Base-by-base conservation (phyloP, 352 stramenopile species). In the Pythium phragmitis region DNA sequence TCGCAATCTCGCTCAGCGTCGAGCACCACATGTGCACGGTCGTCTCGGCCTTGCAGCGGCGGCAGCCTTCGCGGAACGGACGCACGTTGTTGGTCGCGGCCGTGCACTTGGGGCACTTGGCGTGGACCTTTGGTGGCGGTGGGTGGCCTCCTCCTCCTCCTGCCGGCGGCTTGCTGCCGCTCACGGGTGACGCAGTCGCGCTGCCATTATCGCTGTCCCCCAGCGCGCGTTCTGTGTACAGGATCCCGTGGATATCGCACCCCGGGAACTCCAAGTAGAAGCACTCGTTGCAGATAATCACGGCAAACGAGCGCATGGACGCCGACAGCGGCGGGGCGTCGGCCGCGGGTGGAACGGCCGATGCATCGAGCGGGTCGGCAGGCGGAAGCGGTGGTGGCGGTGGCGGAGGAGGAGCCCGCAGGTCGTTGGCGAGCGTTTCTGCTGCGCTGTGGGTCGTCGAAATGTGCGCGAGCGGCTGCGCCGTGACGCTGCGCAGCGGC, bases 221-320 rank as follows among this genome's bases (percentile, higher is more conserved):
- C 7, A 60, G 36, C n/a, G 89, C 56, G 46, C 72, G 73, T 39
- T 96, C 74, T 7, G 86, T 92, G 60, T 95, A 96, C 33, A 96
- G 61, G 1, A 91, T 72, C 50, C 87, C 85, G 53, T 96, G 88
- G 8, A 94, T 79, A 57, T 96, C 86, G 58, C 88, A 96, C 42
- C 88, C 88, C 0, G 88, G 88, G 57, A 96, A 96, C 68, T 96
- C 88, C 19, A 96, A 66, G 63, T 93, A 96, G n/a, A 85, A 74
- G 51, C 88, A 96, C 30, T 82, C 69, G 67, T 73, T 76, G 70
- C 88, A 96, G 9, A 94, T 66, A 64, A 96, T 94, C 33, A 86
- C 83, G 7, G 85, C 85, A 57, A 94, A 96, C 19, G 67, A 70
- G 0, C 88, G 86, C 63, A 96, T 75, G 28, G 58, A 65, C 6